A percentile compares a stretch with the other conserved stretches of the same genome.
Conservation (phyloP, 2,329 filamentous ascomycete species). For the Ophiostoma ulmi region DNA sequence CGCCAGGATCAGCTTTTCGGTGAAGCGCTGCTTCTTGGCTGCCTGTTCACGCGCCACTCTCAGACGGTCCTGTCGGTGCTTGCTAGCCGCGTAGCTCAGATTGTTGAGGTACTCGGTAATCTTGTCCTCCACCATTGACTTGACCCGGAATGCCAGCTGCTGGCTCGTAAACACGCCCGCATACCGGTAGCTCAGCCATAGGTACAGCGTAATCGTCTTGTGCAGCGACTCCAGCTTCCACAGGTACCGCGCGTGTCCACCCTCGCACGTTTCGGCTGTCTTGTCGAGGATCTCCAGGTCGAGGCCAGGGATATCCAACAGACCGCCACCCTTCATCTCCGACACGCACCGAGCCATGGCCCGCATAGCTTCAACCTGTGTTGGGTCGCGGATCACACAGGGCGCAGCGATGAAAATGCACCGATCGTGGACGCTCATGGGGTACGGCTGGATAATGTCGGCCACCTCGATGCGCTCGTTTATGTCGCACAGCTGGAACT, state of each 20-base stretch:
- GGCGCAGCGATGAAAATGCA: constrained; percentile 72
- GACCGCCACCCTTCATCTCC: constrained; percentile 57
- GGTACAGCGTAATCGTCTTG: constrained; percentile 74
- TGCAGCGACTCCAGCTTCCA: constrained; percentile 70
- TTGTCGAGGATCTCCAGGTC: constrained; percentile 70
- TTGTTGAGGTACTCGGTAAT: constrained; percentile 61
- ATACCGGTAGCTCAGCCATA: constrained; percentile 92
- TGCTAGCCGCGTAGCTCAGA: constrained; percentile 46
- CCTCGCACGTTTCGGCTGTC: constrained; percentile 40
- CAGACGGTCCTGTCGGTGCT: constrained; percentile 28
- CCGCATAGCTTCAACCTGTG: constrained; percentile 48
- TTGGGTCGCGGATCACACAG: constrained; percentile 48
- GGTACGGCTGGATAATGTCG: constrained; percentile 67
- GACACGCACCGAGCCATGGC: constrained; percentile 67
- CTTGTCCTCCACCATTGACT: constrained; percentile 67
- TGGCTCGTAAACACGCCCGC: constrained; percentile 72
- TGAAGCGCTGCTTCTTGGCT: background rate
- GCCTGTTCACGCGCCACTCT: constrained; percentile 21
- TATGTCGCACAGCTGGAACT: constrained; percentile 66
- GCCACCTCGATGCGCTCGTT: constrained; percentile 61
- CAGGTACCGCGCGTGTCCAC: constrained; percentile 53
- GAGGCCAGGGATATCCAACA: constrained; percentile 67
- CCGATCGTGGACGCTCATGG: constrained; percentile 67
- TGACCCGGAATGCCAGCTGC: constrained; percentile 71
- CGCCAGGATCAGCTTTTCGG: background rate